These are phyloP conservation scores for Arabidopsis arenosa DNA, from an alignment of 345 rosid species.

Conservation along the genomic window DNA sequence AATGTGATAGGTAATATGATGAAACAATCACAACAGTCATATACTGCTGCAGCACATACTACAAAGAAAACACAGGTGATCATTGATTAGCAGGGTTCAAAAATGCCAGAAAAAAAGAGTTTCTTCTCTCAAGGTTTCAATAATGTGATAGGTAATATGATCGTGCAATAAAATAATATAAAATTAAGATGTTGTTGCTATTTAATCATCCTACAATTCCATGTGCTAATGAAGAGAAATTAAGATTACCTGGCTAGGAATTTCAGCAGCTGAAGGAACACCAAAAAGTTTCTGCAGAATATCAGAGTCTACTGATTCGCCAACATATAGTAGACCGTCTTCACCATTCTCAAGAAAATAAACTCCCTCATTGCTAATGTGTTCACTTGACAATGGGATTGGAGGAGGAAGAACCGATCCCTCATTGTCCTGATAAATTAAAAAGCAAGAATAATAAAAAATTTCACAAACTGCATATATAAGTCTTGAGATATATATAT, in stretches of 20 bases:
- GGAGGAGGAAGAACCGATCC: slow-evolving; percentile 58
- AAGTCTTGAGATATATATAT: slow-evolving; percentile 2
- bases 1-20: background rate
- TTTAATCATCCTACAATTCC: slow-evolving; percentile 3
- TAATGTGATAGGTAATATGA: background rate
- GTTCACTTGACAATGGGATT: slow-evolving; percentile 90
- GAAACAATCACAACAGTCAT: slow-evolving; percentile 10
- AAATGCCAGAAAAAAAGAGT: background rate
- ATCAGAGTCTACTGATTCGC: slow-evolving; percentile 64
- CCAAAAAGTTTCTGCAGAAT: slow-evolving; percentile 73
- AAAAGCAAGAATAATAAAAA: slow-evolving; percentile 31
- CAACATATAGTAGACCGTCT: slow-evolving; percentile 79
- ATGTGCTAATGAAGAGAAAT: slow-evolving; percentile 3
- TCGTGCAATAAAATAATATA: slow-evolving; percentile 10
- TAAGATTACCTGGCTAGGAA: slow-evolving; percentile 70
- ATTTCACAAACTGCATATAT: slow-evolving; percentile 12
- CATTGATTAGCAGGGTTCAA: slow-evolving; percentile 11
- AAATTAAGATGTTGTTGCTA: background rate
- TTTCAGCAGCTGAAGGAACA: slow-evolving; percentile 64
- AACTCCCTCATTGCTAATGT: slow-evolving; percentile 79
- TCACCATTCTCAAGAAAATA: slow-evolving; percentile 96
- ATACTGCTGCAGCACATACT: slow-evolving; percentile 77
- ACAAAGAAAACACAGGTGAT: slow-evolving; percentile 34
- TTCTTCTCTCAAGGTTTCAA: slow-evolving; percentile 19
- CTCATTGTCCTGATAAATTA: slow-evolving; percentile 62